A percentile compares a stretch with the other conserved stretches of the same genome.
Evolutionary conservation across 2,329 filamentous ascomycete genomes (phyloP).

Genomic region (Parastagonospora avenae): DNA sequence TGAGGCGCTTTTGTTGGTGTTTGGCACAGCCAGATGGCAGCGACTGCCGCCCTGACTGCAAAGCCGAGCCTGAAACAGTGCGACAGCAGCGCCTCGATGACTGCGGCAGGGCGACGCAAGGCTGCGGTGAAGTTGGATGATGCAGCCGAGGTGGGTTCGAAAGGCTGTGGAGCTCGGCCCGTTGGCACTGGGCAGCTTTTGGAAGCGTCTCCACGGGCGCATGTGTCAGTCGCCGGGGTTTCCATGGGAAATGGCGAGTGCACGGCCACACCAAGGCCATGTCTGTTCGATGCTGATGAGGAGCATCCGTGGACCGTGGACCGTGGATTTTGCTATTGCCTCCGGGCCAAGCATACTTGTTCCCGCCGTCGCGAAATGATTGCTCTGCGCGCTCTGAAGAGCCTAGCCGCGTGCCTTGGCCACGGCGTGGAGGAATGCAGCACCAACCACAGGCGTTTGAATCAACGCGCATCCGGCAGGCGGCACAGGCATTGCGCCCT

Average conservation of each 20-base stretch:
- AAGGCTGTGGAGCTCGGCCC: conserved; percentile 31
- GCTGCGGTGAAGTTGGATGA: conserved; percentile 1
- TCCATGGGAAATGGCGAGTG: conserved; percentile 26
- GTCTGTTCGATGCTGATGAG: not conserved
- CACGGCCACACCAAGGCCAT: conserved; percentile 24
- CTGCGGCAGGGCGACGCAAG: conserved; percentile 15
- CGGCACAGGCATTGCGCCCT: conserved; percentile 11
- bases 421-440: conserved; percentile 19
- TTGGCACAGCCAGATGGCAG: not conserved
- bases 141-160: too few relatives aligned
- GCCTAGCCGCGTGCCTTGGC: conserved; percentile 16
- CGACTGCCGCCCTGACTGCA: not conserved
- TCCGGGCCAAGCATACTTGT: conserved; percentile 13
- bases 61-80: conserved; percentile 16
- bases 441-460: conserved; percentile 20
- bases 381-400: conserved; percentile 9
- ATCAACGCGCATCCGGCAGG: conserved; percentile 11
- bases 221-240: conserved; percentile 29
- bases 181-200: conserved; percentile 13
- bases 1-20: conserved; percentile 1
- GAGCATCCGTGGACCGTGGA: not conserved
- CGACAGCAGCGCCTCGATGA: conserved; percentile 10
- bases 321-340: conserved; percentile 11
- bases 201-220: conserved; percentile 1
- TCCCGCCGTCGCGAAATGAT: conserved; percentile 18